These are phyloP conservation scores for Diatrype stigma DNA, from an alignment of 2,329 filamentous ascomycete genomes.

Conservation along the genomic window DNA sequence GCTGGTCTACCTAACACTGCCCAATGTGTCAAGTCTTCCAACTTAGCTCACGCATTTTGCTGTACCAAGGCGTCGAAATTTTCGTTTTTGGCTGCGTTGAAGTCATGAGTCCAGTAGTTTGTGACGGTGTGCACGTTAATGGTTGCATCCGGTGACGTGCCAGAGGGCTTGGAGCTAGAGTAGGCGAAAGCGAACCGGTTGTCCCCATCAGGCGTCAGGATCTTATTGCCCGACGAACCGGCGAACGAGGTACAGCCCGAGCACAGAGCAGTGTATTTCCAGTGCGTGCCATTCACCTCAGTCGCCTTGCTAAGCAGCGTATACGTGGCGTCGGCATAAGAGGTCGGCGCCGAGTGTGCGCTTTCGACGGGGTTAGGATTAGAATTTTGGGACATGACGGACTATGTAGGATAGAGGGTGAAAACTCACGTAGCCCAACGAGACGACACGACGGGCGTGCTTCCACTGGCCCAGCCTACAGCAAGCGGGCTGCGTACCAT, in stretches of 20 bases:
- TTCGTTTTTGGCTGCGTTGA: constrained; percentile 21
- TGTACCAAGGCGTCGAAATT: constrained; percentile 23
- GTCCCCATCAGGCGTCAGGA: constrained; percentile 85
- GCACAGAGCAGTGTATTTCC: constrained; percentile 36
- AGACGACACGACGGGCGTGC: constrained; percentile 35
- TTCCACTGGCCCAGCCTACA: constrained; percentile 40
- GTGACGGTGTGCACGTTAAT: constrained; percentile 27
- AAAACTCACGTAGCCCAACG: constrained; percentile 41
- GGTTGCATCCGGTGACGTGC: constrained; percentile 12
- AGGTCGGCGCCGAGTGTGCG: constrained; percentile 30
- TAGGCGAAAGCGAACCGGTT: constrained; percentile 66
- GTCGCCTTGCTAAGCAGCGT: constrained; percentile 33
- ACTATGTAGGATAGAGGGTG: neutral
- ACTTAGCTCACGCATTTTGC: constrained; percentile 16
- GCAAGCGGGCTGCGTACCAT: constrained; percentile 46
- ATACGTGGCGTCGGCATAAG: constrained; percentile 26
- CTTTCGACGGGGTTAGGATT: constrained; percentile 20
- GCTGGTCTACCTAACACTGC: neutral
- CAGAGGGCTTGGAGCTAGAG: constrained; percentile 19
- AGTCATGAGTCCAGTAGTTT: constrained; percentile 30
- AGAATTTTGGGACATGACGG: neutral
- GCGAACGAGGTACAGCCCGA: constrained; percentile 32
- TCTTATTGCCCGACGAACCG: constrained; percentile 18
- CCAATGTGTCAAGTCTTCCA: no score
- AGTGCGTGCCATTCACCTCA: constrained; percentile 35